phyloP scores from a whole-genome alignment of 2,329 filamentous ascomycete species.

The Fusarium sp. region DNA sequence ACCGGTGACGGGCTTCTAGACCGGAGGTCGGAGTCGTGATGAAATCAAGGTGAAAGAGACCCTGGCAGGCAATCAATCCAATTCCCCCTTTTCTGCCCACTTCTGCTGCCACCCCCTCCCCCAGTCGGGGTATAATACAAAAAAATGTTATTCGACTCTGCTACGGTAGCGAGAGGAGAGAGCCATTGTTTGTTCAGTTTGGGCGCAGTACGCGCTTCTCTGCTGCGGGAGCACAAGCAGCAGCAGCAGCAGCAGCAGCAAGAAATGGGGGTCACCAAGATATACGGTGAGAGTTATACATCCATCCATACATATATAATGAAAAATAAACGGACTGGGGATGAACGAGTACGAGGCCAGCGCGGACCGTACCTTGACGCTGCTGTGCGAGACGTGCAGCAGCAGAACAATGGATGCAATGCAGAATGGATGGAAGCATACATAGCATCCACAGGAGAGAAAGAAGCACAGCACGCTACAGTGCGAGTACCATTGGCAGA shows the following conservation, averaged over 20 bases:
- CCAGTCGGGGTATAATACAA: neutral
- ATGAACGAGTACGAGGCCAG: conserved; percentile 10
- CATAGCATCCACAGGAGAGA: neutral
- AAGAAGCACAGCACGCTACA: conserved; percentile 20
- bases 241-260: conserved; percentile 29
- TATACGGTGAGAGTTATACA: conserved; percentile 2
- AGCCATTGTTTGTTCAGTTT: neutral
- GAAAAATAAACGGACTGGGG: neutral
- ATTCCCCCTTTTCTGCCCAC: conserved; percentile 38
- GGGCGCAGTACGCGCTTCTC: neutral
- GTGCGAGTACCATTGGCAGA: conserved; percentile 39
- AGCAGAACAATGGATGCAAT: conserved; percentile 26
- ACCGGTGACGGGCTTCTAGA: conserved; percentile 3
- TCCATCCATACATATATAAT: neutral
- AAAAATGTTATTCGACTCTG: conserved; percentile 4
- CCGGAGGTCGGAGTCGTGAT: conserved; percentile 22
- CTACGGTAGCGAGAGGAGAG: neutral
- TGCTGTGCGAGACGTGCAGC: conserved; percentile 29
- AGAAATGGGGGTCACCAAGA: neutral
- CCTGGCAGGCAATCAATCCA: conserved; percentile 32
- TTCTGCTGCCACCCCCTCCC: conserved; percentile 28
- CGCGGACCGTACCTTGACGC: conserved; percentile 13
- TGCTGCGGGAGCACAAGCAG: conserved; percentile 31
- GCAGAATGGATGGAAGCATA: conserved; percentile 12
- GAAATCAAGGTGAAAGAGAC: conserved; percentile 23